These are phyloP conservation scores for Pseudonitzschia delicatissima DNA, from an alignment of 108 stramenopile species.

Conservation along the genomic window DNA sequence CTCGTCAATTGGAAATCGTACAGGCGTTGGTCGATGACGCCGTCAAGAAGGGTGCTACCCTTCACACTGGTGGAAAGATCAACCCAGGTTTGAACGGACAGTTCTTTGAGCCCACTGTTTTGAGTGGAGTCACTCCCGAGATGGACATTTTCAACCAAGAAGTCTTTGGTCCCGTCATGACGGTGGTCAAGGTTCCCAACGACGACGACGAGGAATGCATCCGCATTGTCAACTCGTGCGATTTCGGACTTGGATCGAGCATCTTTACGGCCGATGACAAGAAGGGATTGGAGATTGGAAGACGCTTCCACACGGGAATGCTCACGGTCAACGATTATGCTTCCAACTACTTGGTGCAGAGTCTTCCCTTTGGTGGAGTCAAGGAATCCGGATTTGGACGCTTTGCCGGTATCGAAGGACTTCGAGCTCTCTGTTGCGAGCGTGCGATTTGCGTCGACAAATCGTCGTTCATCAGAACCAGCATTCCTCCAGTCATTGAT, in stretches of 20 bases:
- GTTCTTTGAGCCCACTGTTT: conserved; percentile 95
- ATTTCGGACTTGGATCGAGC: conserved; percentile 91
- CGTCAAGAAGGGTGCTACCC: conserved; percentile 89
- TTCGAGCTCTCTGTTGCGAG: conserved; percentile 93
- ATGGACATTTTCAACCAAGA: conserved; percentile 96
- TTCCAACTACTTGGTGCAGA: conserved; percentile 95
- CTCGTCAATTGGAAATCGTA: conserved; percentile 74
- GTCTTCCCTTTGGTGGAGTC: conserved; percentile 97
- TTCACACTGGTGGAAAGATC: conserved; percentile 90
- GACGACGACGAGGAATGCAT: conserved; percentile 85
- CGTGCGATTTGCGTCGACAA: conserved; percentile 87
- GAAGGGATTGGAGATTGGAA: conserved; percentile 81
- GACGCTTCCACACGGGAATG: conserved; percentile 93
- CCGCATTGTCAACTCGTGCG: conserved; percentile 80
- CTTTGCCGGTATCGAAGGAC: conserved; percentile 98
- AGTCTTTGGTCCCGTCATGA: conserved; percentile 99
- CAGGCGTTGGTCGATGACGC: conserved; percentile 96
- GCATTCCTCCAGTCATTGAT: conserved; percentile 84
- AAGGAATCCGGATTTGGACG: conserved; percentile 96
- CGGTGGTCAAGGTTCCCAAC: conserved; percentile 84
- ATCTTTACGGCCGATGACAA: conserved; percentile 77
- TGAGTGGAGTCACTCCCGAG: conserved; percentile 86
- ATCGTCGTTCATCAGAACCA: conserved; percentile 75
- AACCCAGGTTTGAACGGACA: conserved; percentile 62
- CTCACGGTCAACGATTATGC: conserved; percentile 95